Base-by-base conservation (phyloP, 2,329 filamentous ascomycete species). In the Chaetomium olivaceum region DNA sequence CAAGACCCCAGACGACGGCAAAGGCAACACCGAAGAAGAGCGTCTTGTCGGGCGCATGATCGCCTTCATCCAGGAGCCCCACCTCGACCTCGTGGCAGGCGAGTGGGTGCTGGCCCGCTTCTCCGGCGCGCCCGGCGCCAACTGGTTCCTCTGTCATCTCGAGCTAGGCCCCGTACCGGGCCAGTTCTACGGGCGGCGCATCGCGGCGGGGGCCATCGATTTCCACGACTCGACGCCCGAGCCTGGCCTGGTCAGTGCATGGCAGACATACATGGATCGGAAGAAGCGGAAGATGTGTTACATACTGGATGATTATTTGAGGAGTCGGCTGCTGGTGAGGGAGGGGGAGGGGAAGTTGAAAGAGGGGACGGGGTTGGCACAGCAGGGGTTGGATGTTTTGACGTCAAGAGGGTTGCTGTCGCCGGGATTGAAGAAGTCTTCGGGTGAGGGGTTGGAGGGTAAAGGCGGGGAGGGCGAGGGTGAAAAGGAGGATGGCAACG, bases 81-180 rank as follows among this genome's bases (percentile, higher is more conserved):
- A 71, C 36, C 58, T 76, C 3, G 64, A 71, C 9, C 57, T 72
- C 9, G 67, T 76, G 43, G 75, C 73, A 0, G 75, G 74, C n/a
- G 74, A 76, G 68, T 76, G 74, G 74, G 73, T 77, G 36, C 68
- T 76, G 25, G 74, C 74, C n/a, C 72, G 74, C 43, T 75, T 76
- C 61, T 72, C 74, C 0, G 71, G 74, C 1, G 70, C 70, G 11
- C 69, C 71, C 7, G 71, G 72, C 1, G 75, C 75, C 23, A 72
- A 74, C 46, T 76, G 74, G 75, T 76, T 76, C 67, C 71, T 76
- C 29, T 76, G 74, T 64, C 67, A 75, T 54, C 67, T 77, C 5
- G 74, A 76, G 61, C 68, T 76, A 8, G 74, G 75, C 4, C 69
- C 71, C 0, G 71, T 70, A 2, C 69, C 66, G 14, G 58, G 70